phyloP scores from a whole-genome alignment of 306 rosid genomes.

The Begonia loranthoides region DNA sequence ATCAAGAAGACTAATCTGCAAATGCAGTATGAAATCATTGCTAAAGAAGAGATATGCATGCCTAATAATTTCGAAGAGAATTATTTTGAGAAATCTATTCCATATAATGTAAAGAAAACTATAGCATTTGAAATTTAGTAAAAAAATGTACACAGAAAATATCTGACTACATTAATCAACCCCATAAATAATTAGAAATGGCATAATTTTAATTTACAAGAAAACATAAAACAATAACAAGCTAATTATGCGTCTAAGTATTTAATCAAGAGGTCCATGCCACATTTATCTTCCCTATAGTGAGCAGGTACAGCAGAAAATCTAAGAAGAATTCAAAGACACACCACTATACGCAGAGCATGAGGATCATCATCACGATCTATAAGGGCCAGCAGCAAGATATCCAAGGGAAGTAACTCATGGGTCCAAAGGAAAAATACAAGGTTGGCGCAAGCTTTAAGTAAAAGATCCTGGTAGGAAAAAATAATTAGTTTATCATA shows the following conservation, averaged over 20 bases:
- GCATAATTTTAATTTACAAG: too few relatives aligned
- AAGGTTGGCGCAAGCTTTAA: slow-evolving; percentile 76
- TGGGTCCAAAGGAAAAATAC: slow-evolving; percentile 77
- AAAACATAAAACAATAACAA: too few relatives aligned
- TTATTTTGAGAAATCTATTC: too few relatives aligned
- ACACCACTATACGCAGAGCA: slow-evolving; percentile 89
- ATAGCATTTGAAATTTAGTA: too few relatives aligned
- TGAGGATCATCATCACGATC: slow-evolving; percentile 99
- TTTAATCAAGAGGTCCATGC: neutral
- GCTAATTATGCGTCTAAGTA: too few relatives aligned
- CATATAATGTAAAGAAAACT: too few relatives aligned
- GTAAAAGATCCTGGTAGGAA: slow-evolving; percentile 59
- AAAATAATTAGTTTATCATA: slow-evolving; percentile 6
- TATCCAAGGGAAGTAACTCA: slow-evolving; percentile 95
- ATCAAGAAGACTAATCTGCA: slow-evolving; percentile 88
- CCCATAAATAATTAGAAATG: too few relatives aligned
- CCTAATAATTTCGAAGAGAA: neutral
- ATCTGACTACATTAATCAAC: too few relatives aligned
- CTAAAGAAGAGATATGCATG: neutral
- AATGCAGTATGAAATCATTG: neutral
- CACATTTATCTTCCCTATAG: neutral
- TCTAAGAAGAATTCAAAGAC: slow-evolving; percentile 12
- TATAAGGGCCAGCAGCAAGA: slow-evolving; percentile 80
- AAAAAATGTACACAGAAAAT: too few relatives aligned
- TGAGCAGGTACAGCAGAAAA: slow-evolving; percentile 5